A percentile compares a stretch with the other conserved stretches of the same genome.
Evolutionary conservation across 345 rosid species (phyloP).

Genomic region (Eutrema yunnanense): DNA sequence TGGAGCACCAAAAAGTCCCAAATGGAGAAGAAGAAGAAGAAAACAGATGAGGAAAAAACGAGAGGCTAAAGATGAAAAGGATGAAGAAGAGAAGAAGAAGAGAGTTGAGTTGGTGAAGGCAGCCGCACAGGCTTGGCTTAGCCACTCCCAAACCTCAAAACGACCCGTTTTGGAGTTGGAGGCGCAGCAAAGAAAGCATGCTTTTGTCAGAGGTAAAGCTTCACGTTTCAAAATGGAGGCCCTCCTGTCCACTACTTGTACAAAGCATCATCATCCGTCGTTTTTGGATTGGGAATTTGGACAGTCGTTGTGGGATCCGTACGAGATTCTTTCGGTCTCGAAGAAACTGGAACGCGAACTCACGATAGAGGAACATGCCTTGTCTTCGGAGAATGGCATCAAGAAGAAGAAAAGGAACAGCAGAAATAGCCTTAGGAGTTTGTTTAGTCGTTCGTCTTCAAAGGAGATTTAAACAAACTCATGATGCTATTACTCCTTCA

Average conservation of each 20-base stretch:
- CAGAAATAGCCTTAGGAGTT: constrained; percentile 59
- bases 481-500: neutral
- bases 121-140: constrained; percentile 85
- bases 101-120: constrained; percentile 70
- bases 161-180: constrained; percentile 48
- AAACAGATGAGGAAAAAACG: constrained; percentile 27
- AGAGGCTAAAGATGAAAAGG: constrained; percentile 36
- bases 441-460: constrained; percentile 48
- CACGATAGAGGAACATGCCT: constrained; percentile 31
- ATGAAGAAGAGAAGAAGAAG: constrained; percentile 22
- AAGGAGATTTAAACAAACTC: constrained; percentile 38
- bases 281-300: constrained; percentile 55
- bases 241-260: constrained; percentile 2
- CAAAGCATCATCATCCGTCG: constrained; percentile 12
- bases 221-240: constrained; percentile 76
- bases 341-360: constrained; percentile 58
- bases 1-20: neutral
- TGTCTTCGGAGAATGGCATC: constrained; percentile 11
- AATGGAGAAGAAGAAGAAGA: constrained; percentile 3
- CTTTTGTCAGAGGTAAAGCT: constrained; percentile 38
- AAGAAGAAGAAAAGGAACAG: constrained; percentile 34
- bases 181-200: constrained; percentile 31
- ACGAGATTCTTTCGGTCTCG: constrained; percentile 61
- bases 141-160: constrained; percentile 40
- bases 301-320: constrained; percentile 67